Conservation (phyloP, 345 rosid species). For the sweet orange (Citrus sinensis) region DNA sequence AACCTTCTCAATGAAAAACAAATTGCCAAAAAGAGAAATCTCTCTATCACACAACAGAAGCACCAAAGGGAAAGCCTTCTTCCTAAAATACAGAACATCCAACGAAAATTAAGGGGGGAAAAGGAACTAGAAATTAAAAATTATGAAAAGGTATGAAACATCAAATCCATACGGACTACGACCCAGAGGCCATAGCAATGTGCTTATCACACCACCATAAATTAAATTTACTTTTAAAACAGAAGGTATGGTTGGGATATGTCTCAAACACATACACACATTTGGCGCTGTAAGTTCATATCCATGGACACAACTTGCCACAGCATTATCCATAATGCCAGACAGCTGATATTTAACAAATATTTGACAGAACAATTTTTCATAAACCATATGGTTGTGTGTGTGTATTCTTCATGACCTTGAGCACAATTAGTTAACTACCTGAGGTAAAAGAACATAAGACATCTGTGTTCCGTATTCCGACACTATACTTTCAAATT, state of each 20-base stretch:
- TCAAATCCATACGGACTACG: not conserved
- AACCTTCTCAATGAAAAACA: not conserved
- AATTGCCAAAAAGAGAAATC: not conserved
- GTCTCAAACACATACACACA: not conserved
- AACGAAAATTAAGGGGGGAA: not conserved
- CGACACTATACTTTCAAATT: conserved; percentile 47
- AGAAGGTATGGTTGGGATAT: not conserved
- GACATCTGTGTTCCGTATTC: conserved; percentile 70
- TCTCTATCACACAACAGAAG: not conserved
- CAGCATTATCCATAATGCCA: not conserved
- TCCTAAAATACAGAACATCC: not conserved
- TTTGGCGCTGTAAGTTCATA: not conserved
- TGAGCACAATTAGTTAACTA: conserved; percentile 17
- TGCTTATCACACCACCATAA: not conserved
- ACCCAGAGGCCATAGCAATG: not conserved
- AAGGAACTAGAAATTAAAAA: not conserved
- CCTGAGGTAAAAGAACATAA: conserved; percentile 69
- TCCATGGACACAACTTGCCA: not conserved
- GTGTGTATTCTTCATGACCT: conserved; percentile 1
- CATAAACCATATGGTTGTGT: not conserved
- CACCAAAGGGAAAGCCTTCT: not conserved
- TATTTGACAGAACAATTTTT: not conserved
- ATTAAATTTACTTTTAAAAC: not conserved
- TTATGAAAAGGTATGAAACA: not conserved
- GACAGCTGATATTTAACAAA: not conserved